A percentile compares a stretch with the other conserved stretches of the same genome.
phyloP scores from a whole-genome alignment of 176 grass and related monocot genomes.

The Ampelocalamus luodianensis region DNA sequence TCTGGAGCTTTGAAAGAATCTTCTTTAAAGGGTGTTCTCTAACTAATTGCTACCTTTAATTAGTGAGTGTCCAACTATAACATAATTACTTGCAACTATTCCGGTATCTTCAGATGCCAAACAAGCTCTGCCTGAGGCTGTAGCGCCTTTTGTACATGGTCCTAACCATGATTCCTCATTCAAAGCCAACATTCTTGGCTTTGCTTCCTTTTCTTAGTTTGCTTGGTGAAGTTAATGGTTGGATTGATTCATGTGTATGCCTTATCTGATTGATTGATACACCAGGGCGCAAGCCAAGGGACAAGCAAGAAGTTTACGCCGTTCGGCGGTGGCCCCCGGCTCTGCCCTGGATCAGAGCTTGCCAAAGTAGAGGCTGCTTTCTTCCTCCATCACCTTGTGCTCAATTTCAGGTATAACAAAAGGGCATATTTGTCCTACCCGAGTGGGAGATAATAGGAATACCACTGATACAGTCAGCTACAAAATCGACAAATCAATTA shows the following conservation, averaged over 20 bases:
- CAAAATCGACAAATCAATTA: not conserved
- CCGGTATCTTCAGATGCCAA: constrained; percentile 62
- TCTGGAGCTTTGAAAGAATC: constrained; percentile 59
- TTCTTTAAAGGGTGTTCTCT: constrained; percentile 56
- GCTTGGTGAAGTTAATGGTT: constrained; percentile 22
- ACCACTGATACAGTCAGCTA: not conserved
- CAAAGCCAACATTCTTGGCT: constrained; percentile 55
- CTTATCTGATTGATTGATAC: constrained; percentile 42
- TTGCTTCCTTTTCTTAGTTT: constrained; percentile 36
- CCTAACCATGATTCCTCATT: constrained; percentile 55
- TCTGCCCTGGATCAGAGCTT: constrained; percentile 92
- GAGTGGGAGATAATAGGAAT: not conserved
- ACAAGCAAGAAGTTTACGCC: constrained; percentile 82
- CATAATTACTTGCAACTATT: constrained; percentile 53
- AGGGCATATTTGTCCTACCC: not conserved
- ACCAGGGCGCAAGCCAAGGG: constrained; percentile 65
- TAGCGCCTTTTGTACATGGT: constrained; percentile 51
- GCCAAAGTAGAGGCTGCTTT: constrained; percentile 90
- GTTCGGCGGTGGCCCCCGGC: constrained; percentile 77
- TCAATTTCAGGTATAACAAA: constrained; percentile 78
- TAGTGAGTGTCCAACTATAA: constrained; percentile 57
- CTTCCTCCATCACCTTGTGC: constrained; percentile 86
- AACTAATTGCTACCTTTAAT: constrained; percentile 68
- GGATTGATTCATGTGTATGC: constrained; percentile 38
- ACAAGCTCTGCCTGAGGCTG: constrained; percentile 39